Base-by-base conservation (phyloP, 2,329 filamentous ascomycete species). In the Penicillium sp. region DNA sequence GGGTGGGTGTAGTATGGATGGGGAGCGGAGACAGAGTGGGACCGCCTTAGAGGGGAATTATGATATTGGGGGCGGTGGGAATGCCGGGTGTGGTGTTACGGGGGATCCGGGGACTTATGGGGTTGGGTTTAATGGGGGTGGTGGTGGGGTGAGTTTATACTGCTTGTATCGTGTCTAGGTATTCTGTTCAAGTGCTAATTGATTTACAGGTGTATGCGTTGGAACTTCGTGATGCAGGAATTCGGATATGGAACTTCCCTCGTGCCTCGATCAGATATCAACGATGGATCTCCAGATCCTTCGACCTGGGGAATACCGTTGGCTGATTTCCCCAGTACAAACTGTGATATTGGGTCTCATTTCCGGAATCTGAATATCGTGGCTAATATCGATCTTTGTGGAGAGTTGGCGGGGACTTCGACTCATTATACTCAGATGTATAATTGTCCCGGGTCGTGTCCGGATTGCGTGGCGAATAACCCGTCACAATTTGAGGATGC, bases 331-430 rank as follows among this genome's bases (percentile, higher is more conserved):
- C 88, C 88, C 12, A 82, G 78, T 67, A 89, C 88, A 0, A 73
- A 84, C 50, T 90, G 88, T 75, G 78, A 87, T 62, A 85, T 90
- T 55, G 74, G 75, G 5, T 79, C 76, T 3, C 86, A 89, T 69
- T 90, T 90, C 73, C 80, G 75, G 58, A 90, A 90, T 69, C 83
- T 88, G 72, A 88, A 85, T 66, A 89, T 90, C 67, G 82, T 90
- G 64, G 83, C 83, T 49, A 89, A 90, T 68, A 89, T 90, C 64
- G 85, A 88, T 72, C 76, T 90, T 8, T 90, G 88, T 66, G 88
- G 88, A 0, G 73, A 83, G 45, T 79, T 85, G 66, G 84, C 83
- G 4, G 82, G 71, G 1, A 63, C 69, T 45, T 10, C 50, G 4
- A 68, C 70, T 56, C 73, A 72, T 53, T 80, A 79, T 60, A 70